These are phyloP conservation scores for Trichoderma citrinoviride DNA, from an alignment of 2,329 filamentous ascomycete species.

Conservation along the genomic window DNA sequence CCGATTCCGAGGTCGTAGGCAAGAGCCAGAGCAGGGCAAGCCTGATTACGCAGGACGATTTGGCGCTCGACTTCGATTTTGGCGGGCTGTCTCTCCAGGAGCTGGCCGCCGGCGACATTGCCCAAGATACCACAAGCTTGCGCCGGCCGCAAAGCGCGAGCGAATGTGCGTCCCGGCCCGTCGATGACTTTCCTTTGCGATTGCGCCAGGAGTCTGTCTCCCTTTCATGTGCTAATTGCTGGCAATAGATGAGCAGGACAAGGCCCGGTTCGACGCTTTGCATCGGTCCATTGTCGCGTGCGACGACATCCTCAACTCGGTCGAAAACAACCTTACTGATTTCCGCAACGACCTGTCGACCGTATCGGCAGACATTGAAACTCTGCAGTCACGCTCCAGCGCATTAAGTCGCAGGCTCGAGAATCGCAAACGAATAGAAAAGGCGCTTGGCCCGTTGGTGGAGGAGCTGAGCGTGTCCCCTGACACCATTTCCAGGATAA, in stretches of 20 bases:
- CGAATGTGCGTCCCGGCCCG: slow-evolving; percentile 59
- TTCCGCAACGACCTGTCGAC: slow-evolving; percentile 91
- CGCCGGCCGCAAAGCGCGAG: slow-evolving; percentile 62
- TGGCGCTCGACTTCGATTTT: slow-evolving; percentile 74
- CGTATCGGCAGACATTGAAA: slow-evolving; percentile 94
- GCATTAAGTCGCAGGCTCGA: slow-evolving; percentile 80
- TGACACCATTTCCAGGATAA: slow-evolving; percentile 76
- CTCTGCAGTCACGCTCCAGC: slow-evolving; percentile 79
- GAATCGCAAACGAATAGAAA: slow-evolving; percentile 87
- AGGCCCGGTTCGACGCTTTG: slow-evolving; percentile 81
- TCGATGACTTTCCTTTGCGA: not conserved
- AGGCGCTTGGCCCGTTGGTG: slow-evolving; percentile 79
- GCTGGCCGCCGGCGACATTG: slow-evolving; percentile 45
- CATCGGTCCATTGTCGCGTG: slow-evolving; percentile 87
- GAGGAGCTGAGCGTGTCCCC: slow-evolving; percentile 91
- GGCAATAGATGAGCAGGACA: slow-evolving; percentile 69
- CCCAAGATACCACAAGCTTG: slow-evolving; percentile 26
- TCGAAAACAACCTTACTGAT: slow-evolving; percentile 86
- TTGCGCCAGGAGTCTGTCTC: not conserved
- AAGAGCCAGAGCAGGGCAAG: slow-evolving; percentile 22
- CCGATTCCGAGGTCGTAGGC: slow-evolving; percentile 24
- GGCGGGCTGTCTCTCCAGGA: slow-evolving; percentile 72
- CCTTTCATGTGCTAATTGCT: not conserved
- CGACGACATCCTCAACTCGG: slow-evolving; percentile 88
- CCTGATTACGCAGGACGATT: slow-evolving; percentile 47